phyloP scores from a whole-genome alignment of 768 basidiomycete species.

The Dendrothele bispora region DNA sequence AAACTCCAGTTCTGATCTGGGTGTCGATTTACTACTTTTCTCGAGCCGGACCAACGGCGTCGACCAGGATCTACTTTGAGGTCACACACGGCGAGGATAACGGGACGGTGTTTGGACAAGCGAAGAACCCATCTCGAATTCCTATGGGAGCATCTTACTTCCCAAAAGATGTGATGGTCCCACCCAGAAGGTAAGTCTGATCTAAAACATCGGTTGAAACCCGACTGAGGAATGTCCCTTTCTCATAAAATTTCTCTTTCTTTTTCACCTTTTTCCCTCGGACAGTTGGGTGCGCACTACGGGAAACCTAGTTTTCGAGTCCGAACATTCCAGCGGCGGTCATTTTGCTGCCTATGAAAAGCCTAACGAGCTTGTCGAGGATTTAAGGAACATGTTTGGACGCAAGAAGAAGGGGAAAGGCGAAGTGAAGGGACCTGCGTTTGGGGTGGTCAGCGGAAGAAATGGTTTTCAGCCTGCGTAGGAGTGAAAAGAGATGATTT shows the following conservation, averaged over 20 bases:
- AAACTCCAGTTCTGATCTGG: conserved; percentile 29
- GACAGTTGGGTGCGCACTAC: neutral
- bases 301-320: conserved; percentile 5
- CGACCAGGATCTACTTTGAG: conserved; percentile 17
- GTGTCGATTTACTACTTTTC: conserved; percentile 30
- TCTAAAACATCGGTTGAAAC: too few relatives aligned
- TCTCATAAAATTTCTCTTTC: neutral
- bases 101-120: neutral
- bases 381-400: conserved; percentile 37
- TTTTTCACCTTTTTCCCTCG: neutral
- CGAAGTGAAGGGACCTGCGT: conserved; percentile 35
- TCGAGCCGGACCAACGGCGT: conserved; percentile 24
- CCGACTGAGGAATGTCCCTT: too few relatives aligned
- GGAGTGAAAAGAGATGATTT: too few relatives aligned
- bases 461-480: conserved; percentile 28
- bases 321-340: neutral
- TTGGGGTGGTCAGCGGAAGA: conserved; percentile 28
- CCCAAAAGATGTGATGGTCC: neutral
- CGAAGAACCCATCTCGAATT: neutral
- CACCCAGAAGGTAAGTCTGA: neutral
- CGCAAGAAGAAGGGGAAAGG: conserved; percentile 29
- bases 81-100: conserved; percentile 10
- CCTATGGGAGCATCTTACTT: conserved; percentile 2
- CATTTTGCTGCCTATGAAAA: conserved; percentile 11
- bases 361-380: conserved; percentile 24